phyloP scores from a whole-genome alignment of 495 filamentous ascomycete genomes.

The Neurospora sublineolata region DNA sequence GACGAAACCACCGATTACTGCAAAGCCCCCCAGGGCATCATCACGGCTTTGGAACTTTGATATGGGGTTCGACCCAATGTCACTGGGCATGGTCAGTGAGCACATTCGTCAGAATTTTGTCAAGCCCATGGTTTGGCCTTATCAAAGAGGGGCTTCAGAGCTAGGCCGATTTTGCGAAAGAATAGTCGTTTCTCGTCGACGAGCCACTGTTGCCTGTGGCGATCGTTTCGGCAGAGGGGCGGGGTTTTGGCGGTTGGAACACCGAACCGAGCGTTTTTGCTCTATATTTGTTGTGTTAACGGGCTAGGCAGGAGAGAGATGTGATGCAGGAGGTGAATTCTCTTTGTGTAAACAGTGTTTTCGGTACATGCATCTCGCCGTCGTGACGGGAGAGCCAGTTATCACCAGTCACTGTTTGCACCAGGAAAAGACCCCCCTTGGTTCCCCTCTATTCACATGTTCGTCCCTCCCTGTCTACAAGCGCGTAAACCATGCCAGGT shows the following conservation, averaged over 20 bases:
- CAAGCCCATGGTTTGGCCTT: neutral
- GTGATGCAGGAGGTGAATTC: neutral
- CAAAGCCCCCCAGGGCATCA: neutral
- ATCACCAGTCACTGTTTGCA: neutral
- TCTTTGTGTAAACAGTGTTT: neutral
- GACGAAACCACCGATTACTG: neutral
- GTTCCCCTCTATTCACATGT: neutral
- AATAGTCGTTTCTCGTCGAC: neutral
- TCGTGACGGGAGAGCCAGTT: neutral
- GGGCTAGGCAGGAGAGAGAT: neutral
- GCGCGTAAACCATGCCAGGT: neutral
- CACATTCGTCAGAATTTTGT: neutral
- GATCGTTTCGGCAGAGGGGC: neutral
- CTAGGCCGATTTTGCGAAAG: constrained; percentile 6
- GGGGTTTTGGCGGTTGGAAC: neutral
- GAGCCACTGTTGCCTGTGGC: constrained; percentile 1
- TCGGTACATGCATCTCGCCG: neutral
- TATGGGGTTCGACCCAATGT: neutral
- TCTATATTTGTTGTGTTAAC: neutral
- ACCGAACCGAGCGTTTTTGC: neutral
- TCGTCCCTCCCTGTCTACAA: neutral
- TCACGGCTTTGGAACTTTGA: neutral
- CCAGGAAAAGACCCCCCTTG: neutral
- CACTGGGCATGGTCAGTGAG: neutral
- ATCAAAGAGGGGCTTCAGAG: constrained; percentile 3